Percentiles rank a stretch among this genome's conserved stretches.
Evolutionary conservation across 345 rosid species (phyloP).

Genomic region (Hibiscus tridactylites): DNA sequence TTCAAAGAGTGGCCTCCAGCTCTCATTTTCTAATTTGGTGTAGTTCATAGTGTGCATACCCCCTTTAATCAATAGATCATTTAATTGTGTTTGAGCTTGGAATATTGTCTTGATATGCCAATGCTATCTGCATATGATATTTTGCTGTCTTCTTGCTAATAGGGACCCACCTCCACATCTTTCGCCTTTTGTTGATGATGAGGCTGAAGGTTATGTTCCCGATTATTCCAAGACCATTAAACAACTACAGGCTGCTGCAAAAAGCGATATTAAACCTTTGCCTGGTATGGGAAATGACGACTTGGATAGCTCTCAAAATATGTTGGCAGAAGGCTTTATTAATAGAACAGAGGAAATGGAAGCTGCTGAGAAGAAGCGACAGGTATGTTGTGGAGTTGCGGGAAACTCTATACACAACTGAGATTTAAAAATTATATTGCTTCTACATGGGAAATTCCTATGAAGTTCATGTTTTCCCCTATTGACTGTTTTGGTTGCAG

Average conservation of each 20-base stretch:
- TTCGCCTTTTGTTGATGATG: conserved; percentile 84
- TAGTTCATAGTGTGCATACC: background rate
- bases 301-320: conserved; percentile 61
- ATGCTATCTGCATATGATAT: background rate
- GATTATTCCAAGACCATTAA: conserved; percentile 80
- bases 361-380: conserved; percentile 54
- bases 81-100: background rate
- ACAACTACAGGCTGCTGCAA: conserved; percentile 72
- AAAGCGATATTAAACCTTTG: conserved; percentile 72
- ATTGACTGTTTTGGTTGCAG: conserved; percentile 27
- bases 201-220: conserved; percentile 85
- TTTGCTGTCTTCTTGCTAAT: conserved; percentile 4
- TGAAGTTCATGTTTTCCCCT: background rate
- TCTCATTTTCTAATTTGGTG: background rate
- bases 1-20: no score
- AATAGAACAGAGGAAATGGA: conserved; percentile 69
- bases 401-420: background rate
- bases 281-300: conserved; percentile 70
- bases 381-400: conserved; percentile 26
- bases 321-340: conserved; percentile 62
- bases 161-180: conserved; percentile 88
- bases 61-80: background rate
- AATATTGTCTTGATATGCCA: background rate
- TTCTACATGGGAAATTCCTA: background rate
- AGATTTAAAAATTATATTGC: background rate